Evolutionary conservation across 2,329 filamentous ascomycete genomes (phyloP).

Genomic region (Ceratocystis eucalypticola): DNA sequence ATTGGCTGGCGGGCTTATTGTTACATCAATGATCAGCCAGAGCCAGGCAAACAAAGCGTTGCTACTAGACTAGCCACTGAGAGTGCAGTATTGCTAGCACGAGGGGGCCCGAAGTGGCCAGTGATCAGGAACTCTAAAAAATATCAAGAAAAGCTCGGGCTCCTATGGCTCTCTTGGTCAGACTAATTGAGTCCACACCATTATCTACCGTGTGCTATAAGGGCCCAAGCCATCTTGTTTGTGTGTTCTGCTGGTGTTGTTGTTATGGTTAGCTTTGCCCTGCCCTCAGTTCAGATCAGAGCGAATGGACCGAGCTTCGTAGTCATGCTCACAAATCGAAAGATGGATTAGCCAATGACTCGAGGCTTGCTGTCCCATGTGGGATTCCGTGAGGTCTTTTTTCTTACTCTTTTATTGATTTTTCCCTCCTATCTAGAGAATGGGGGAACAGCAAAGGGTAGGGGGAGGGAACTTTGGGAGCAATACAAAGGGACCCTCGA

Average conservation of each 20-base stretch:
- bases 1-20: neutral
- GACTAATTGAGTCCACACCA: neutral
- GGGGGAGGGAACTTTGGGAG: neutral
- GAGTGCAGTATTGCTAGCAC: constrained; percentile 5
- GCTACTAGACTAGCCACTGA: neutral
- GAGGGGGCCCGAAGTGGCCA: neutral
- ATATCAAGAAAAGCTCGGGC: neutral
- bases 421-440: neutral
- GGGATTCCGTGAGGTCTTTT: constrained; percentile 2
- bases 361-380: neutral
- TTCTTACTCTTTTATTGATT: neutral
- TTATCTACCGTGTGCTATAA: neutral
- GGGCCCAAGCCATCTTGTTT: neutral
- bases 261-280: neutral
- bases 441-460: neutral
- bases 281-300: neutral
- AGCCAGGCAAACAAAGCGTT: neutral
- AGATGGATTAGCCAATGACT: constrained; percentile 5
- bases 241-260: neutral
- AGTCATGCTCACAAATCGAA: constrained; percentile 3
- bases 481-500: neutral
- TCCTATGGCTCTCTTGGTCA: neutral
- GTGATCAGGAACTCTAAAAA: neutral
- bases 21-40: neutral
- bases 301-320: constrained; percentile 4